Conservation (phyloP, 2,329 filamentous ascomycete genomes). For the Helicocarpus griseus region DNA sequence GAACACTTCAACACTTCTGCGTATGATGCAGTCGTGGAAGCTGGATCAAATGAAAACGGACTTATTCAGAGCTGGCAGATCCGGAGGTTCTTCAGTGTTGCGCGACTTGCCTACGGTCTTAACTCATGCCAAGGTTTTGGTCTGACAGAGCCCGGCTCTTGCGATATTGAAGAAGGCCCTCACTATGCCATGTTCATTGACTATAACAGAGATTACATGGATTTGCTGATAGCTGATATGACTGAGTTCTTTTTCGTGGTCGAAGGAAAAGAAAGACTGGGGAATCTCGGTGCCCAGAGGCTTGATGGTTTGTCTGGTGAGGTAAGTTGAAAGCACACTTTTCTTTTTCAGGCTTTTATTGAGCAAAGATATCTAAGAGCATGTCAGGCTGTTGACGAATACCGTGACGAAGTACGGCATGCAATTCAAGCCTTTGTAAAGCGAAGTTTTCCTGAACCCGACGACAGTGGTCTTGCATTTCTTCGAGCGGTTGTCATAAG, state of each 20-base stretch:
- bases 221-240: neutral
- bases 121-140: neutral
- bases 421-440: no score
- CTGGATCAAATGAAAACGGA: neutral
- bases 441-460: no score
- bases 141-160: neutral
- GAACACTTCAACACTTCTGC: conserved; percentile 1
- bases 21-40: neutral
- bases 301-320: no score
- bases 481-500: conserved; percentile 1
- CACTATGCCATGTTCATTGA: neutral
- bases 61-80: neutral
- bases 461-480: no score
- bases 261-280: neutral
- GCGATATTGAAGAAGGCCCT: neutral
- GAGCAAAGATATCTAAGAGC: no score
- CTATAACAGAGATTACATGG: conserved; percentile 2
- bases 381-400: no score
- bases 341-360: no score
- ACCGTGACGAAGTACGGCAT: no score
- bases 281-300: neutral
- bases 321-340: no score
- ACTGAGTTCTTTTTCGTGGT: neutral
- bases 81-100: neutral
- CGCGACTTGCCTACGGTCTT: neutral